These are phyloP conservation scores for Ustanciosporium gigantosporum DNA, from an alignment of 1,284 basidiomycete genomes.

Conservation along the genomic window DNA sequence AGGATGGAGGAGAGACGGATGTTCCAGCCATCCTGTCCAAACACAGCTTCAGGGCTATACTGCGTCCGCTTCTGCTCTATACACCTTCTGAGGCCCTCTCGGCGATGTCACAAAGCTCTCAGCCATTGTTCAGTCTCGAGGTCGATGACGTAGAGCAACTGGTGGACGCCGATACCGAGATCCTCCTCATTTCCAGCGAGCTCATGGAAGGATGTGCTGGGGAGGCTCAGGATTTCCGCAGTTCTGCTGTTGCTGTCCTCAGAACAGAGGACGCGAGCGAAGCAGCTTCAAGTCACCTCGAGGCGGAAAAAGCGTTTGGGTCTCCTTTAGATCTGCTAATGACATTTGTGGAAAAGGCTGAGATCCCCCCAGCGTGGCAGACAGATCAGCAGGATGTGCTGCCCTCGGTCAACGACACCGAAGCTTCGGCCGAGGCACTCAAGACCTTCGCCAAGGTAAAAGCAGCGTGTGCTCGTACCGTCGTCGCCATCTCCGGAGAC, in stretches of 20 bases:
- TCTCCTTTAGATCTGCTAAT: constrained; percentile 12
- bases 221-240: constrained; percentile 21
- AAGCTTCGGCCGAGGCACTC: constrained; percentile 64
- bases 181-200: constrained; percentile 27
- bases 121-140: constrained; percentile 10
- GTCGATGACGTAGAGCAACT: constrained; percentile 32
- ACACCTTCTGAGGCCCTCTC: background rate
- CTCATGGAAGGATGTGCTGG: constrained; percentile 36
- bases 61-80: constrained; percentile 21
- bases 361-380: background rate
- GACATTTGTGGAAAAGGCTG: constrained; percentile 7
- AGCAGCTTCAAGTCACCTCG: background rate
- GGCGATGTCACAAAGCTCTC: background rate
- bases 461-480: constrained; percentile 76
- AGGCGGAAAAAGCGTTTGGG: background rate
- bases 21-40: constrained; percentile 25
- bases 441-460: constrained; percentile 80
- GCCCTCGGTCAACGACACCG: constrained; percentile 12
- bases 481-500: constrained; percentile 82
- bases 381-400: background rate
- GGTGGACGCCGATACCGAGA: constrained; percentile 40
- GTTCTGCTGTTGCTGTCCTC: constrained; percentile 5
- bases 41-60: constrained; percentile 9
- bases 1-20: constrained; percentile 5
- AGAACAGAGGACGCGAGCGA: background rate